phyloP scores from a whole-genome alignment of 2,329 filamentous ascomycete species.

The Stagonosporopsis chrysanthemi region DNA sequence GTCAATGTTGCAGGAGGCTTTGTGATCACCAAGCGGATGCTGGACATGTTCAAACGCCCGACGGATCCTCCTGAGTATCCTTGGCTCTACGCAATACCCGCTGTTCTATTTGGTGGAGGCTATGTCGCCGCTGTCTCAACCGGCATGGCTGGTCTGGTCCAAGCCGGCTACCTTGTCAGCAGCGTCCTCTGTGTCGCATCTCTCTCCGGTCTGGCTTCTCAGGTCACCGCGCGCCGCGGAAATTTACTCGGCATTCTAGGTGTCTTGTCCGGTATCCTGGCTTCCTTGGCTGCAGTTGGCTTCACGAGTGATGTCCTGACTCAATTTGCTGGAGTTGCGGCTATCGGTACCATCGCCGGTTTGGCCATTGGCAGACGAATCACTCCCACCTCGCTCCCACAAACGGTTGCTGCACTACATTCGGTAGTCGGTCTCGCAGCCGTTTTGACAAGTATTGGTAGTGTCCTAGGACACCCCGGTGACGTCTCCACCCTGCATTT shows the following conservation, averaged over 20 bases:
- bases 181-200: conserved; percentile 83
- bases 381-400: conserved; percentile 85
- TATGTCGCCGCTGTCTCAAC: conserved; percentile 81
- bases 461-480: conserved; percentile 78
- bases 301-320: conserved; percentile 79
- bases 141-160: conserved; percentile 82
- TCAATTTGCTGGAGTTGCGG: conserved; percentile 80
- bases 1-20: conserved; percentile 91
- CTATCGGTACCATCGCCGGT: conserved; percentile 72
- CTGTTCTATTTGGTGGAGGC: conserved; percentile 77
- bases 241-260: conserved; percentile 88
- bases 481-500: conserved; percentile 80
- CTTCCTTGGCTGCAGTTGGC: conserved; percentile 81
- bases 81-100: conserved; percentile 84
- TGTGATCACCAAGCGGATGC: conserved; percentile 90
- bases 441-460: conserved; percentile 86
- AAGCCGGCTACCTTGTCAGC: conserved; percentile 86
- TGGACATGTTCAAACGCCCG: conserved; percentile 71
- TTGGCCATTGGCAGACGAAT: conserved; percentile 84
- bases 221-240: conserved; percentile 81
- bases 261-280: conserved; percentile 81
- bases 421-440: conserved; percentile 90
- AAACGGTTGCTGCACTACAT: conserved; percentile 88
- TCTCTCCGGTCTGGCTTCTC: conserved; percentile 80
- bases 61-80: conserved; percentile 89